These are phyloP conservation scores for Mrakia frigida DNA, from an alignment of 768 basidiomycete species.

Conservation along the genomic window DNA sequence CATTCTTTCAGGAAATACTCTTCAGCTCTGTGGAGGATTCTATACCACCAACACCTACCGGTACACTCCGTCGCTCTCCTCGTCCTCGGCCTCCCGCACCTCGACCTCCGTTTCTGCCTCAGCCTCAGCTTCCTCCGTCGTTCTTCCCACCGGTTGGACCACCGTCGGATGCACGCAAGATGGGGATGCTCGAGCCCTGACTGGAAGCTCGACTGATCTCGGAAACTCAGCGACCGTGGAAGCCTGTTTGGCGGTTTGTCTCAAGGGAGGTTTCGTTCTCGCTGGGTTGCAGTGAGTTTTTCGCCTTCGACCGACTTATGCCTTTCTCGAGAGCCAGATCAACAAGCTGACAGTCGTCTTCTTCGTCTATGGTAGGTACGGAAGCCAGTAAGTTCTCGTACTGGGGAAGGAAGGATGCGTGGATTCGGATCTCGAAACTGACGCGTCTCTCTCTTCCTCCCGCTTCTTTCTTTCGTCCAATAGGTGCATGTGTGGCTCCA, in stretches of 20 bases:
- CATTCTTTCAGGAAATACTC: background rate
- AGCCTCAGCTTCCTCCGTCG: background rate
- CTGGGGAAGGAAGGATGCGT: background rate
- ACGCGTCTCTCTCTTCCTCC: background rate
- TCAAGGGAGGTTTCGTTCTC: background rate
- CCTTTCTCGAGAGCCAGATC: no score
- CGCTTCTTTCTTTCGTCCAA: no score
- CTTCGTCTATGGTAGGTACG: background rate
- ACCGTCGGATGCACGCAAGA: slow-evolving; percentile 12
- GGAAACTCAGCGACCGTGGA: background rate
- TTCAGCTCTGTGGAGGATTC: background rate
- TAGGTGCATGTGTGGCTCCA: slow-evolving; percentile 8
- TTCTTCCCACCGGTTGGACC: background rate
- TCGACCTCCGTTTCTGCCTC: background rate
- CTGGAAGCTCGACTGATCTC: background rate
- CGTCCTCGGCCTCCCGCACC: background rate
- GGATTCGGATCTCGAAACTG: background rate
- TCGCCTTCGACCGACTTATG: no score
- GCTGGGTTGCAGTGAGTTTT: background rate
- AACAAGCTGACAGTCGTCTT: no score
- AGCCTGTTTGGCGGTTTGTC: background rate
- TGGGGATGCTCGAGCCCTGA: background rate
- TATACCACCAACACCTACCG: background rate
- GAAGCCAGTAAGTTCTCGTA: background rate
- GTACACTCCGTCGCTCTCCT: background rate